Percentiles rank a stretch among this genome's conserved stretches.
phyloP scores from a whole-genome alignment of 495 filamentous ascomycete species.

The Cercophora samala region DNA sequence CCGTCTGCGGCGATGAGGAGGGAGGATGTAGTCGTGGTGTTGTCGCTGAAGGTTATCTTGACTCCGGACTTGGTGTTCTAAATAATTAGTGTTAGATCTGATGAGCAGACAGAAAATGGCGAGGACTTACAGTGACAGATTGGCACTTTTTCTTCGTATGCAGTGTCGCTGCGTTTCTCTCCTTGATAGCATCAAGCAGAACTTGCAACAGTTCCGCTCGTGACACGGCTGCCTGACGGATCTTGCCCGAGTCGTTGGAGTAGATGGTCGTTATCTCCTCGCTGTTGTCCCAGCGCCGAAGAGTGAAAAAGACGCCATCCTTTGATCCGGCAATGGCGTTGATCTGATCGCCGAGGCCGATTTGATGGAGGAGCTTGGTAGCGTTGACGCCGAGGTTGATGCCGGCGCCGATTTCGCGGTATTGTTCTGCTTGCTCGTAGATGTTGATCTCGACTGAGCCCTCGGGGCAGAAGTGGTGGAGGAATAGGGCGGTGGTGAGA shows the following conservation, averaged over 20 bases:
- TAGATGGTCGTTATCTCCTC: conserved; percentile 34
- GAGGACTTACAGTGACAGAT: not conserved
- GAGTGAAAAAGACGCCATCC: conserved; percentile 32
- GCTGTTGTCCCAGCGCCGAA: conserved; percentile 36
- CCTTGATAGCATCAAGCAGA: conserved; percentile 26
- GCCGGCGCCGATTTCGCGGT: conserved; percentile 37
- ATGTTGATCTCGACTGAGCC: conserved; percentile 25
- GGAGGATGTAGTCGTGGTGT: conserved; percentile 25
- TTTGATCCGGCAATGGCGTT: conserved; percentile 35
- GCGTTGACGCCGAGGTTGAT: conserved; percentile 51
- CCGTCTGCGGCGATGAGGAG: conserved; percentile 57
- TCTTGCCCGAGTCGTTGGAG: conserved; percentile 22
- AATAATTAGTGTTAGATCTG: not conserved
- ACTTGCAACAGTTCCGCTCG: conserved; percentile 33
- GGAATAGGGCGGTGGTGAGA: conserved; percentile 32
- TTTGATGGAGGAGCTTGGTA: conserved; percentile 34
- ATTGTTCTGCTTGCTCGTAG: conserved; percentile 31
- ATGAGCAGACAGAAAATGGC: not conserved
- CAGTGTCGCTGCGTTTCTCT: conserved; percentile 33
- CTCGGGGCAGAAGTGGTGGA: conserved; percentile 29
- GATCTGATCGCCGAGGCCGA: conserved; percentile 23
- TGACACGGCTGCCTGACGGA: conserved; percentile 28
- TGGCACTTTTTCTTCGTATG: conserved; percentile 24
- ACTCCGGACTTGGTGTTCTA: not conserved
- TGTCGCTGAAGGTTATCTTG: conserved; percentile 33